Evolutionary conservation across 768 basidiomycete species (phyloP).

Genomic region (Jaapia argillacea): DNA sequence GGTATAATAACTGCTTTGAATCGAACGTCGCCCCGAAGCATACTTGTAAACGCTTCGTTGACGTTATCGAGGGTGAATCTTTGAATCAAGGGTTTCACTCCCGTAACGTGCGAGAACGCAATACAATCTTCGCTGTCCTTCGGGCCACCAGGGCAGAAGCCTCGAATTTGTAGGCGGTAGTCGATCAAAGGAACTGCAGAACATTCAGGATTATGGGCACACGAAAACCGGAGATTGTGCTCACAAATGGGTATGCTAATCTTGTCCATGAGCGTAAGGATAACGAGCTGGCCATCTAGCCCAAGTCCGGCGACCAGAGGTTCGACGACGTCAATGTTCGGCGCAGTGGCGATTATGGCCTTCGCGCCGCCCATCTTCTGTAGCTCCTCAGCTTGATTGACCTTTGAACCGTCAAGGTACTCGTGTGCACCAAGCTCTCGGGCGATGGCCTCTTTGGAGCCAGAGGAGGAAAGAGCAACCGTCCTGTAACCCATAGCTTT

Average conservation of each 20-base stretch:
- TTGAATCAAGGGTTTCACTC: constrained; percentile 13
- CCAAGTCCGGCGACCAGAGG: constrained; percentile 12
- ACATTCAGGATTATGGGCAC: too few relatives aligned
- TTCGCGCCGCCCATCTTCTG: constrained; percentile 28
- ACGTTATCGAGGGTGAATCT: constrained; percentile 15
- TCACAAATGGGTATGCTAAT: constrained; percentile 11
- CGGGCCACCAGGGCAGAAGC: constrained; percentile 12
- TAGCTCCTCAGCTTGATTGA: constrained; percentile 19
- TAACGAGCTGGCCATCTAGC: constrained; percentile 12
- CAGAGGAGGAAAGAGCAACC: constrained; percentile 22
- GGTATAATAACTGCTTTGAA: too few relatives aligned
- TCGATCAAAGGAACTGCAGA: constrained; percentile 8
- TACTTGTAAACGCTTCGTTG: constrained; percentile 16
- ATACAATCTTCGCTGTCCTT: constrained; percentile 13
- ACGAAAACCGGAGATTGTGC: too few relatives aligned
- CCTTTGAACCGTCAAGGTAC: constrained; percentile 23
- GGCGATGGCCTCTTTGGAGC: constrained; percentile 22
- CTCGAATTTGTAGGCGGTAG: constrained; percentile 15
- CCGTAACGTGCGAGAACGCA: constrained; percentile 9
- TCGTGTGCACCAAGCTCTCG: constrained; percentile 25
- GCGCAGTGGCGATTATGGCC: constrained; percentile 25
- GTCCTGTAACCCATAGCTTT: constrained; percentile 25
- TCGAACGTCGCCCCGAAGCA: too few relatives aligned
- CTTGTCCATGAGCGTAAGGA: constrained; percentile 11
- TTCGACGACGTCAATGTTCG: constrained; percentile 9